These are phyloP conservation scores for Ogataea nonfermentans DNA, from an alignment of 805 yeast species.

Conservation along the genomic window DNA sequence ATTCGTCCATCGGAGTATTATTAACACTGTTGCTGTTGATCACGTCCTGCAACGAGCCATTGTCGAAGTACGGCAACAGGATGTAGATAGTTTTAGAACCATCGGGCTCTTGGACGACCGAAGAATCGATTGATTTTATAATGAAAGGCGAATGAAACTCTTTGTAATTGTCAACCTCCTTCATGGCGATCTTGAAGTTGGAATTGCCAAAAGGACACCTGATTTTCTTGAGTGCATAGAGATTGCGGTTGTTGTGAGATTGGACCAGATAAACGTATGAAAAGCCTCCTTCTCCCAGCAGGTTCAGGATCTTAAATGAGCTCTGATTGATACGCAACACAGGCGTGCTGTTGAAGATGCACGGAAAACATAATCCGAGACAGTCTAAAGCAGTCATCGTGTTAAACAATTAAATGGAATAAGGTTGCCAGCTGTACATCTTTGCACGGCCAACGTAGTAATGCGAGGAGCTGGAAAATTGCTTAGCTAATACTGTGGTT, in stretches of 20 bases:
- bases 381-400: slow-evolving; percentile 16
- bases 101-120: slow-evolving; percentile 68
- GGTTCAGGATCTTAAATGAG: slow-evolving; percentile 57
- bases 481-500: too few relatives aligned
- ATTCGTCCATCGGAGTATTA: slow-evolving; percentile 52
- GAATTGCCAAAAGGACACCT: slow-evolving; percentile 85
- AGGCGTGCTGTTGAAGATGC: slow-evolving; percentile 45
- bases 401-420: neutral
- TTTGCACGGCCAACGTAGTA: slow-evolving; percentile 12
- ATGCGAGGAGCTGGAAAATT: too few relatives aligned
- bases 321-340: slow-evolving; percentile 59
- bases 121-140: slow-evolving; percentile 67
- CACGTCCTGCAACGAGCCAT: slow-evolving; percentile 78
- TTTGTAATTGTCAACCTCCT: slow-evolving; percentile 73
- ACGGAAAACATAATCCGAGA: slow-evolving; percentile 41
- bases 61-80: slow-evolving; percentile 71
- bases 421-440: slow-evolving; percentile 7
- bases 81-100: slow-evolving; percentile 80
- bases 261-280: slow-evolving; percentile 82
- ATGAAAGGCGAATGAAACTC: slow-evolving; percentile 68
- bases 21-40: slow-evolving; percentile 63
- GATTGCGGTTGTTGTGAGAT: slow-evolving; percentile 41
- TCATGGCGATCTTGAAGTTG: slow-evolving; percentile 69
- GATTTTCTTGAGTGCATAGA: slow-evolving; percentile 79
- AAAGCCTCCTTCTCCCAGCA: slow-evolving; percentile 91